Conservation (phyloP, 257 asterid genomes). For the Scutellaria minor region DNA sequence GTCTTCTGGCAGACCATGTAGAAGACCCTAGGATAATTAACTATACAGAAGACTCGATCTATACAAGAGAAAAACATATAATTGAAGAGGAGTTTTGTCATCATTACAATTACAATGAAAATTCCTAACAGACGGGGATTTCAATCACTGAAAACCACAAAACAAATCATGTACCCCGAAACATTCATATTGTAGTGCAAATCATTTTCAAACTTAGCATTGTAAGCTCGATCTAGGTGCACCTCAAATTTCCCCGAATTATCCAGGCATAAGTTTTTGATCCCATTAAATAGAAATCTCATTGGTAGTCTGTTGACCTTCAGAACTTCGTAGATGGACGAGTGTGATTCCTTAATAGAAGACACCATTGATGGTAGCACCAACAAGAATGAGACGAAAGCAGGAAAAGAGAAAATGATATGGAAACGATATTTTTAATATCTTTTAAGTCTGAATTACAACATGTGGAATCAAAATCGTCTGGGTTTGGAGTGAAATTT, state of each 20-base stretch:
- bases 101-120: no score
- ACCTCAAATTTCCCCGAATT: conserved; percentile 51
- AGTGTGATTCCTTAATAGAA: conserved; percentile 9
- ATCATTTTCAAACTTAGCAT: conserved; percentile 56
- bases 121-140: no score
- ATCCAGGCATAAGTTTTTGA: conserved; percentile 44
- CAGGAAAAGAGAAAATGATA: conserved; percentile 17
- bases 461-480: conserved; percentile 16
- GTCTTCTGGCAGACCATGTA: no score
- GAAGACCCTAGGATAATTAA: no score
- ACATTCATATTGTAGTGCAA: conserved; percentile 50
- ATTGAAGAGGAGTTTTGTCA: no score
- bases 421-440: conserved; percentile 28
- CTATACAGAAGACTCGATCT: no score
- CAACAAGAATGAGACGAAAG: conserved; percentile 18
- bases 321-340: conserved; percentile 58
- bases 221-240: conserved; percentile 50
- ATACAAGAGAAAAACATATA: no score
- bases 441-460: background rate
- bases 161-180: conserved; percentile 36
- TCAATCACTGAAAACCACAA: no score
- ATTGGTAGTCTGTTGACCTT: conserved; percentile 50
- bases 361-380: conserved; percentile 13
- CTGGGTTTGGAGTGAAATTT: conserved; percentile 42
- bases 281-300: conserved; percentile 55